Base-by-base conservation (phyloP, 2,329 filamentous ascomycete genomes). In the Fusarium nelsonii region DNA sequence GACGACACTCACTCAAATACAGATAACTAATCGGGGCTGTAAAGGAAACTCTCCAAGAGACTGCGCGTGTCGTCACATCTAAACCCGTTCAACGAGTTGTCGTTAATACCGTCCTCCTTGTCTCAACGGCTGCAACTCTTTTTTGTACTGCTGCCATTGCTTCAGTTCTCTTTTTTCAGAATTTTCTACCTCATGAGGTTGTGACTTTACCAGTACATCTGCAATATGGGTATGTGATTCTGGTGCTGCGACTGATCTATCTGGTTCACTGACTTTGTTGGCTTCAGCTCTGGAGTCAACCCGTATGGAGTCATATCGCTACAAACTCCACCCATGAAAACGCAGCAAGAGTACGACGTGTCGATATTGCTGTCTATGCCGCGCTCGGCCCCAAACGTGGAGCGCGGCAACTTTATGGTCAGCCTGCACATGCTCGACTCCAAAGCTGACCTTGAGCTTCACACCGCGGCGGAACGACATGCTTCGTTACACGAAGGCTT, bases 331-430 rank as follows among this genome's bases (percentile, higher is more conserved):
- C 84, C 87, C 46, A 81, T 96, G 66, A 88, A 91, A 70, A 83
- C 88, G 18, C 84, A 88, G 46, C 95, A 97, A 78, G 86, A 90
- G 48, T 99, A 99, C 83, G 94, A 98, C 78, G 86, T 99, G 41
- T 85, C 87, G 7, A 84, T 98, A 2, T 84, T 88, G 23, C 84
- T 99, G 33, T 86, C 87, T 5, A 84, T 99, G 67, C 96, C 96
- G 18, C 89, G 91, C 40, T 96, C 93, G 4, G 89, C 88, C 0
- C 80, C 85, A 3, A 99, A 99, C 74, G 81, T 92, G 23, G 87
- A 86, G 3, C 87, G 87, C 15, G 96, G 96, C 30, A 98, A 98
- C 81, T 98, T 97, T 84, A 99, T 99, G 96, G 83, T 98, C 18
- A 90, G 92, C 46, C 82, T 97, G 16, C 87, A 89, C 63, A 86